Conservation (phyloP, 2,329 filamentous ascomycete species). For the Stagonosporopsis chrysanthemi region DNA sequence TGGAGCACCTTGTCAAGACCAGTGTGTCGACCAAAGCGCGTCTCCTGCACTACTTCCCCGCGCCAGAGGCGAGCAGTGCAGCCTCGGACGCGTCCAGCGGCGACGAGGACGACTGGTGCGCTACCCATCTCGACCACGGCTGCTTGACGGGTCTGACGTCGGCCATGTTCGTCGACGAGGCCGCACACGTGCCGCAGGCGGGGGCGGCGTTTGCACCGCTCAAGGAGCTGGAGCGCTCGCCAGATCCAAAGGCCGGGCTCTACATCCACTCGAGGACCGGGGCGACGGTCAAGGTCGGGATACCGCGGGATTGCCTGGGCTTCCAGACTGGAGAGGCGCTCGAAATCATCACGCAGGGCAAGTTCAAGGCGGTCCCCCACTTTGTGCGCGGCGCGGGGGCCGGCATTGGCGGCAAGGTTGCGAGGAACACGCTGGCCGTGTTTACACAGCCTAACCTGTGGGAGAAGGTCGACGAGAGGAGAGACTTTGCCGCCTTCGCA, state of each 20-base stretch:
- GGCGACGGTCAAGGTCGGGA: slow-evolving; percentile 86
- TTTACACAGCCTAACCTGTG: slow-evolving; percentile 96
- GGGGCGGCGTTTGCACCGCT: slow-evolving; percentile 59
- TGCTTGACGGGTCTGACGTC: slow-evolving; percentile 93
- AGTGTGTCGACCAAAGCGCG: slow-evolving; percentile 91
- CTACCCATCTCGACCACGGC: slow-evolving; percentile 87
- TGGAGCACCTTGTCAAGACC: slow-evolving; percentile 85
- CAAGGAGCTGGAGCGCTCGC: slow-evolving; percentile 75
- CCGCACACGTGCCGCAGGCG: slow-evolving; percentile 47
- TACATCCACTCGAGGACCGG: slow-evolving; percentile 91
- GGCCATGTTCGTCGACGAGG: slow-evolving; percentile 94
- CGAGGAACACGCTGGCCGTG: slow-evolving; percentile 85
- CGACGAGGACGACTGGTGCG: slow-evolving; percentile 92
- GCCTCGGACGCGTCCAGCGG: slow-evolving; percentile 29
- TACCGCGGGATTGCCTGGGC: slow-evolving; percentile 88
- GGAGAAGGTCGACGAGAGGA: slow-evolving; percentile 75
- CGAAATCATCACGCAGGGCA: slow-evolving; percentile 87
- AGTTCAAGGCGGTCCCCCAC: slow-evolving; percentile 93
- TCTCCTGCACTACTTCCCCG: slow-evolving; percentile 90
- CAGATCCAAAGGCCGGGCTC: slow-evolving; percentile 85
- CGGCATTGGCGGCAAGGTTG: slow-evolving; percentile 56
- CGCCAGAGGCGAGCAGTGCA: slow-evolving; percentile 34
- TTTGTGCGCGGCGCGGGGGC: slow-evolving; percentile 82
- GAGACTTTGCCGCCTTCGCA: slow-evolving; percentile 80
- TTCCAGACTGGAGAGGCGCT: slow-evolving; percentile 96